phyloP scores from a whole-genome alignment of 1,284 basidiomycete genomes.

The Rhizoctonia solani region DNA sequence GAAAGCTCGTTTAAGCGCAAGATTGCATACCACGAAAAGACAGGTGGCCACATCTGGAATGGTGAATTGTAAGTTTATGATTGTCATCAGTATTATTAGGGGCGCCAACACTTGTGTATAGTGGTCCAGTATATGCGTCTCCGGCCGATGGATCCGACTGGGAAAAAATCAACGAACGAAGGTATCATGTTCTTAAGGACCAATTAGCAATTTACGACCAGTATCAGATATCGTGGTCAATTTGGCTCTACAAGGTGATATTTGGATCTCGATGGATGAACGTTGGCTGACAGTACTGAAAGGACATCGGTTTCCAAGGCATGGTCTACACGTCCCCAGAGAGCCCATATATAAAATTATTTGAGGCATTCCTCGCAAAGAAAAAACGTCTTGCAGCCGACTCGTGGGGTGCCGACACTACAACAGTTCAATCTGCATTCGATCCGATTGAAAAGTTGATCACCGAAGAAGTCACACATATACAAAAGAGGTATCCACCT shows the following conservation, averaged over 20 bases:
- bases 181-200: conserved; percentile 48
- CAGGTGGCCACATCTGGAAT: conserved; percentile 43
- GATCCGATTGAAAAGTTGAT: conserved; percentile 46
- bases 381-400: conserved; percentile 45
- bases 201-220: conserved; percentile 50
- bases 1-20: conserved; percentile 43
- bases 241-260: conserved; percentile 50
- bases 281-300: conserved; percentile 1
- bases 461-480: conserved; percentile 40
- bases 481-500: conserved; percentile 45
- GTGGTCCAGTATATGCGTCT: conserved; percentile 41
- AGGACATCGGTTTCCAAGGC: conserved; percentile 50
- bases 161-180: conserved; percentile 48
- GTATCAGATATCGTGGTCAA: conserved; percentile 46
- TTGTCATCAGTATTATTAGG: background rate
- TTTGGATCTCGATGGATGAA: background rate
- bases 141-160: conserved; percentile 45
- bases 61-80: conserved; percentile 48
- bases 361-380: conserved; percentile 43
- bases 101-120: background rate
- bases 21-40: conserved; percentile 42
- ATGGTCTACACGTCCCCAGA: conserved; percentile 43
- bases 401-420: conserved; percentile 43
- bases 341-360: conserved; percentile 43
- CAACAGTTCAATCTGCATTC: conserved; percentile 43